Evolutionary conservation across 306 rosid species (phyloP).

Genomic region (Nissolia schottii): DNA sequence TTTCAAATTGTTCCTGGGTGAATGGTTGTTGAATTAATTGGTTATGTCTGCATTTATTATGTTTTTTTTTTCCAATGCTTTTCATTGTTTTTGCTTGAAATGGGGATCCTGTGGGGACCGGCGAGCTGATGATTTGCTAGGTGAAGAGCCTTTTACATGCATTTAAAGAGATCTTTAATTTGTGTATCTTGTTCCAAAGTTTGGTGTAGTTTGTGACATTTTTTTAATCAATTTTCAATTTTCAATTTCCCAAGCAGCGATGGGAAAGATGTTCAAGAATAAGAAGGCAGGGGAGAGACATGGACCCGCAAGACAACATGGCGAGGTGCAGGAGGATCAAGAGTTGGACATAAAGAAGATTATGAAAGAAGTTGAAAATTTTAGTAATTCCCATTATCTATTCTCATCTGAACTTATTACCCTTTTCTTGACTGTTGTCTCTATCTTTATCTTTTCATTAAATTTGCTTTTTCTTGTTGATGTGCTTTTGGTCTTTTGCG

Average conservation of each 20-base stretch:
- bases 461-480: slow-evolving; percentile 9
- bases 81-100: too few species aligned
- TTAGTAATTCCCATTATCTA: slow-evolving; percentile 20
- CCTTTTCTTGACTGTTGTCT: neutral
- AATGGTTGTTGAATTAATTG: too few species aligned
- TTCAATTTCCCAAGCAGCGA: neutral
- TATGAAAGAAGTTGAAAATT: slow-evolving; percentile 39
- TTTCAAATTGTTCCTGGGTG: too few species aligned
- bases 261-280: slow-evolving; percentile 29
- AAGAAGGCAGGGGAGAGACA: slow-evolving; percentile 14
- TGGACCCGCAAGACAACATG: slow-evolving; percentile 2
- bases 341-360: slow-evolving; percentile 38
- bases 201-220: neutral
- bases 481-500: neutral
- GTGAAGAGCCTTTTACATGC: too few species aligned
- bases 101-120: too few species aligned
- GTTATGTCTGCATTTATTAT: too few species aligned
- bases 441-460: neutral
- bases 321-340: neutral
- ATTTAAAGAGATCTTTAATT: too few species aligned
- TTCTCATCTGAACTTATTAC: neutral
- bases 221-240: neutral
- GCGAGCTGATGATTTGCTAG: too few species aligned
- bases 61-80: too few species aligned
- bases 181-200: neutral